A percentile compares a stretch with the other conserved stretches of the same genome.
Conservation (phyloP, 2,329 filamentous ascomycete species). For the Boeremia exigua region DNA sequence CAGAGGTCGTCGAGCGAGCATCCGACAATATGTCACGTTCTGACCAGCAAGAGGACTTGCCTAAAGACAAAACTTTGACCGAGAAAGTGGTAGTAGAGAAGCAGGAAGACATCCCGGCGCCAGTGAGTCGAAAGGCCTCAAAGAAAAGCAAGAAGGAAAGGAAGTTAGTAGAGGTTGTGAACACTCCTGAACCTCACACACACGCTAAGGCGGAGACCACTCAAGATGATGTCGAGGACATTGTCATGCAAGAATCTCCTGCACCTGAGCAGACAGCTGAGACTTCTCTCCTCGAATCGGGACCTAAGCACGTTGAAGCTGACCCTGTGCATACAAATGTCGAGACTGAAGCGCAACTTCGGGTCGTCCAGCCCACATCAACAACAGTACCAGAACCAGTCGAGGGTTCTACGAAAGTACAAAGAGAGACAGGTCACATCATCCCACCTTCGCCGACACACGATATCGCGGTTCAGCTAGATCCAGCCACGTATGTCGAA, state of each 20-base stretch:
- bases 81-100: not conserved
- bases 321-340: not conserved
- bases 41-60: not conserved
- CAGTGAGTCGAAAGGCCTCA: slow-evolving; percentile 26
- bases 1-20: not conserved
- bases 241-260: not conserved
- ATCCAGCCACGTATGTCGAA: not conserved
- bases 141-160: slow-evolving; percentile 46
- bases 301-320: not conserved
- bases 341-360: not conserved
- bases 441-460: not conserved
- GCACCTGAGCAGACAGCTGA: not conserved
- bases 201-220: not conserved
- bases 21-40: not conserved
- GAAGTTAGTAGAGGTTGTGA: slow-evolving; percentile 28
- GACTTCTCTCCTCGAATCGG: not conserved
- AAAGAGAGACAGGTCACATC: not conserved
- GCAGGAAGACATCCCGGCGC: slow-evolving; percentile 12
- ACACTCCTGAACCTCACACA: not conserved
- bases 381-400: not conserved
- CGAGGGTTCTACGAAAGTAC: not conserved
- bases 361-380: too few relatives aligned
- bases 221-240: slow-evolving; percentile 1
- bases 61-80: not conserved
- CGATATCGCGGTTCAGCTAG: not conserved